Evolutionary conservation across 257 asterid genomes (phyloP).

Genomic region (Salvia hispanica): DNA sequence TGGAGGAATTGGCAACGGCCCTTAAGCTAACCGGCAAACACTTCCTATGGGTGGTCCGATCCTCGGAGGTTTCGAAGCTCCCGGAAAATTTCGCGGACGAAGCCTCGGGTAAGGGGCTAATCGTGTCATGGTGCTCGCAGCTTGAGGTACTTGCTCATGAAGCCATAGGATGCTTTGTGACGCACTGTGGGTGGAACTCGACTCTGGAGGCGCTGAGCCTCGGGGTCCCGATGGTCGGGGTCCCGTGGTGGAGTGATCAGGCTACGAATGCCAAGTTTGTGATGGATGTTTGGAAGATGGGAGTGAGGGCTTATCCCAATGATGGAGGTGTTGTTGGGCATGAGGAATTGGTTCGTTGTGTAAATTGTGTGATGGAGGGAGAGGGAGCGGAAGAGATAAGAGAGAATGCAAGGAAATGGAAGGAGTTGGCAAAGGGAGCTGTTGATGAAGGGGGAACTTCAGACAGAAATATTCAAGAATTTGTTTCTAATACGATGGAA

Average conservation of each 20-base stretch:
- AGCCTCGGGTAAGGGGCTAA: no score
- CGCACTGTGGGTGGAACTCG: constrained; percentile 45
- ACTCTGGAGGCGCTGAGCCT: constrained; percentile 35
- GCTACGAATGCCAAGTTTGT: constrained; percentile 33
- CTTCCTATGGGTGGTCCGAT: no score
- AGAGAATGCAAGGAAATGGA: constrained; percentile 34
- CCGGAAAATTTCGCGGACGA: no score
- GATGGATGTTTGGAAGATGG: constrained; percentile 37
- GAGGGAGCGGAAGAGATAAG: constrained; percentile 26
- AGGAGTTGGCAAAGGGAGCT: constrained; percentile 33
- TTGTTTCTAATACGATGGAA: constrained; percentile 7
- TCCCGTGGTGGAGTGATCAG: constrained; percentile 42
- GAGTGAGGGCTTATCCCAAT: constrained; percentile 19
- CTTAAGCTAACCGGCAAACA: constrained; percentile 20
- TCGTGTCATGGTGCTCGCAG: no score
- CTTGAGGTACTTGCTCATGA: no score
- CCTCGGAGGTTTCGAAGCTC: no score
- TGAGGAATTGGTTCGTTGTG: constrained; percentile 25
- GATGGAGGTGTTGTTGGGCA: constrained; percentile 11
- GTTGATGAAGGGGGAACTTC: constrained; percentile 36
- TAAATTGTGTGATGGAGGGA: constrained; percentile 24
- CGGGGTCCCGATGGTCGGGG: constrained; percentile 40
- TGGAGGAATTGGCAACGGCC: constrained; percentile 35
- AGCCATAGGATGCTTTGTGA: no score
- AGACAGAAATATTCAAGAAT: constrained; percentile 34